Conservation (phyloP, 352 stramenopile species). For the Phytophthora cactorum region DNA sequence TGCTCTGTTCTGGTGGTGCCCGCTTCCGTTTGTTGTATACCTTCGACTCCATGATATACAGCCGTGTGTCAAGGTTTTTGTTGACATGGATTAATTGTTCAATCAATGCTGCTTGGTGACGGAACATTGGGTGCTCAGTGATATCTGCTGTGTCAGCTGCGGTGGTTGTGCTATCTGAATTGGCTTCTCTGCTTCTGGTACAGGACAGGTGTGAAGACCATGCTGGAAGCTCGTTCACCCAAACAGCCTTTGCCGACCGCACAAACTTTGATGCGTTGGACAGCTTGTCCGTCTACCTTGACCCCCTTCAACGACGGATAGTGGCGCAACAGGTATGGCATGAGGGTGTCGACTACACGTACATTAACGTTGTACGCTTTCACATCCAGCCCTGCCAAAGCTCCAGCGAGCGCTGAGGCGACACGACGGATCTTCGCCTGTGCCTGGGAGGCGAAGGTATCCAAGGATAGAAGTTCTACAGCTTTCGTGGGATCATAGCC, state of each 20-base stretch:
- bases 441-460: background rate
- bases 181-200: background rate
- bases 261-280: background rate
- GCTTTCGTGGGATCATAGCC: background rate
- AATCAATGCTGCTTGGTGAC: background rate
- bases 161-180: background rate
- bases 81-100: constrained; percentile 1
- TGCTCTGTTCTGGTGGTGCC: background rate
- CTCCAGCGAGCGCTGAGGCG: background rate
- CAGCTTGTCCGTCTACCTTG: background rate
- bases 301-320: background rate
- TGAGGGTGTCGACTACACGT: background rate
- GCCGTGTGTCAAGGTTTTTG: constrained; percentile 1
- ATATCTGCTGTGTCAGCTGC: background rate
- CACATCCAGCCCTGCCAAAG: background rate
- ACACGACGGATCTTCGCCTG: background rate
- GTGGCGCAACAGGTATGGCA: background rate
- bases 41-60: background rate
- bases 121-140: background rate
- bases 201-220: background rate
- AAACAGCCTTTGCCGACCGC: background rate
- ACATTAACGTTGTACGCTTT: background rate
- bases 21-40: background rate
- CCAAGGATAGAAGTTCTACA: background rate
- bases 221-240: background rate